A percentile compares a stretch with the other conserved stretches of the same genome.
Conservation (phyloP, 768 basidiomycete genomes). For the Mycena latifolia region DNA sequence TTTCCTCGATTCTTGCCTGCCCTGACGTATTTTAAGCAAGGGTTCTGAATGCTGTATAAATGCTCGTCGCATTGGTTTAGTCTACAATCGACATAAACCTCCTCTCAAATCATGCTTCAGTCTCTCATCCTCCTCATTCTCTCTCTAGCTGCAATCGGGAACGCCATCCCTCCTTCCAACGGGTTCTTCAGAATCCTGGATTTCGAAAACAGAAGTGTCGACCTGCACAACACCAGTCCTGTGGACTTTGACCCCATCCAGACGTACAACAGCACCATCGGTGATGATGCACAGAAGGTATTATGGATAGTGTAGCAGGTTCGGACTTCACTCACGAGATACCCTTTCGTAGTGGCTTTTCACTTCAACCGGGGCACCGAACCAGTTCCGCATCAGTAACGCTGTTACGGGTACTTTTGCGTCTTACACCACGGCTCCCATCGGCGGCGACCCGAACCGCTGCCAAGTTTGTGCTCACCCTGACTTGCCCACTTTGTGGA, state of each 20-base stretch:
- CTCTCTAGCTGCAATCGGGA: neutral
- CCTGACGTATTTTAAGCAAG: too few species aligned
- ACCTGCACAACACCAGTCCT: neutral
- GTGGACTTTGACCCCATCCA: slow-evolving; percentile 3
- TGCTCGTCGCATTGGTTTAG: too few species aligned
- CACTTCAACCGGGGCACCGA: neutral
- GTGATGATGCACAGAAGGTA: neutral
- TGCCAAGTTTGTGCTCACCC: slow-evolving; percentile 1
- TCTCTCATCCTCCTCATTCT: neutral
- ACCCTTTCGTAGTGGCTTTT: neutral
- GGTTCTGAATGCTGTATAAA: too few species aligned
- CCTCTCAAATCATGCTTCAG: too few species aligned
- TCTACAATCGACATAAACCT: too few species aligned
- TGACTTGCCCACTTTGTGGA: neutral
- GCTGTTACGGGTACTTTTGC: neutral
- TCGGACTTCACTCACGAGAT: neutral
- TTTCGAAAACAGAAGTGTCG: slow-evolving; percentile 5
- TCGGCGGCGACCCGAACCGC: neutral
- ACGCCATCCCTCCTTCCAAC: slow-evolving; percentile 2
- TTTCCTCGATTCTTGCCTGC: too few species aligned
- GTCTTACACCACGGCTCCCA: slow-evolving; percentile 6
- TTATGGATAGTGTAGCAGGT: neutral
- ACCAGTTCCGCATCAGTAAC: slow-evolving; percentile 6
- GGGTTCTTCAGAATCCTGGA: slow-evolving; percentile 3
- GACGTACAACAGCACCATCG: neutral